Conservation (phyloP, 2,329 filamentous ascomycete species). For the Clarireedia monteithiana region DNA sequence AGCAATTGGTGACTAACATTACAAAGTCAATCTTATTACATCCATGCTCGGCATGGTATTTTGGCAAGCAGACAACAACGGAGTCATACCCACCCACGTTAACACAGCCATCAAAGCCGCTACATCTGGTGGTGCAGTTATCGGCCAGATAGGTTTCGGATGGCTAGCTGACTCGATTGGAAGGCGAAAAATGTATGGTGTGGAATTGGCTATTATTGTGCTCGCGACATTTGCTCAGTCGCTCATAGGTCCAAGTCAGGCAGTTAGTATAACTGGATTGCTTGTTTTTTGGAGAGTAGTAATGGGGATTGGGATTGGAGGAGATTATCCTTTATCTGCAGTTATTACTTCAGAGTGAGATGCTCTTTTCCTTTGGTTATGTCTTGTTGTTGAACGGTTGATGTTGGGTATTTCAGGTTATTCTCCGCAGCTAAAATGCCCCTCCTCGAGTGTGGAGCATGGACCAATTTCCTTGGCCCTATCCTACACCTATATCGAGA, state of each 20-base stretch:
- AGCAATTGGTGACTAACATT: not conserved
- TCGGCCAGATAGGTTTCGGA: constrained; percentile 72
- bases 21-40: constrained; percentile 55
- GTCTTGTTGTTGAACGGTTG: not conserved
- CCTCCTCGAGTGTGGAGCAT: too few species aligned
- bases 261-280: constrained; percentile 51
- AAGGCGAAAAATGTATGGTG: constrained; percentile 74
- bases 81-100: constrained; percentile 53
- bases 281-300: constrained; percentile 70
- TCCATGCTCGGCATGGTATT: constrained; percentile 69
- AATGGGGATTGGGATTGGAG: constrained; percentile 73
- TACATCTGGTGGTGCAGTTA: constrained; percentile 69
- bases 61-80: constrained; percentile 51
- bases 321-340: constrained; percentile 73
- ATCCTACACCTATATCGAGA: too few species aligned
- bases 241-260: constrained; percentile 51
- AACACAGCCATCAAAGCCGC: constrained; percentile 75
- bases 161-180: constrained; percentile 70
- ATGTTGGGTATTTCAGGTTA: not conserved
- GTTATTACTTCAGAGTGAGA: constrained; percentile 61
- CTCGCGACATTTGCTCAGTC: constrained; percentile 61
- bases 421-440: too few species aligned
- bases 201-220: constrained; percentile 67
- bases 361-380: not conserved
- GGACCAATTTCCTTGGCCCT: too few species aligned